Conservation (phyloP, 1,284 basidiomycete species). For the Veloboletus limbatus region DNA sequence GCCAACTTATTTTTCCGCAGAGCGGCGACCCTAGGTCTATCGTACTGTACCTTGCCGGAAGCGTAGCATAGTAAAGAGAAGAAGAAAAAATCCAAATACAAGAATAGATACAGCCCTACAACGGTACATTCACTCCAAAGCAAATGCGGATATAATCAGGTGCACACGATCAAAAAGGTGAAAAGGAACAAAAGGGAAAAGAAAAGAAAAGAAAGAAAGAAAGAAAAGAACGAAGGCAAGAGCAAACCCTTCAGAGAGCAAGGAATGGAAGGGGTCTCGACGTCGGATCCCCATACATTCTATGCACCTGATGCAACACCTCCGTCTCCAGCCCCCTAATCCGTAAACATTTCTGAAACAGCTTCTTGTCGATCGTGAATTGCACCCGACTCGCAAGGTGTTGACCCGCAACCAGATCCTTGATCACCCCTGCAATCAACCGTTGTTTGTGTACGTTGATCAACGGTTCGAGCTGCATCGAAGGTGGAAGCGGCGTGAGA, state of each 20-base stretch:
- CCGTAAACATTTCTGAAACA: slow-evolving; percentile 73
- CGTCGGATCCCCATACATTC: slow-evolving; percentile 34
- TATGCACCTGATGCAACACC: slow-evolving; percentile 46
- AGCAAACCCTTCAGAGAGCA: slow-evolving; percentile 14
- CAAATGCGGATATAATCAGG: slow-evolving; percentile 7
- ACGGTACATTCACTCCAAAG: slow-evolving; percentile 7
- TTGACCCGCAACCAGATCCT: slow-evolving; percentile 74
- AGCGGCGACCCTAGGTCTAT: neutral
- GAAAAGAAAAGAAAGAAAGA: neutral
- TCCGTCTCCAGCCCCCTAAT: slow-evolving; percentile 61
- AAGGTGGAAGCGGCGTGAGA: slow-evolving; percentile 63
- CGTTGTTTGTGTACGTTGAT: slow-evolving; percentile 89
- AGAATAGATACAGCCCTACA: slow-evolving; percentile 11
- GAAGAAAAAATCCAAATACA: slow-evolving; percentile 10
- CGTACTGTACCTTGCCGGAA: neutral
- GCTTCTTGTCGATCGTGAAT: slow-evolving; percentile 66
- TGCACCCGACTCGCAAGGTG: slow-evolving; percentile 72
- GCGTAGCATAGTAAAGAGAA: neutral
- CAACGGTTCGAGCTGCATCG: slow-evolving; percentile 79
- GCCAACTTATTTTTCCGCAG: too few relatives aligned
- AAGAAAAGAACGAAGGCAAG: neutral
- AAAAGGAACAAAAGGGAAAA: neutral
- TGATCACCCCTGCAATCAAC: slow-evolving; percentile 72
- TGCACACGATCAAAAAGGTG: neutral
- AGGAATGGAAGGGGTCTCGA: slow-evolving; percentile 22